A percentile compares a stretch with the other conserved stretches of the same genome.
These are phyloP conservation scores for Smittium culicis DNA, from an alignment of 371 early-diverging fungal species.

Conservation along the genomic window DNA sequence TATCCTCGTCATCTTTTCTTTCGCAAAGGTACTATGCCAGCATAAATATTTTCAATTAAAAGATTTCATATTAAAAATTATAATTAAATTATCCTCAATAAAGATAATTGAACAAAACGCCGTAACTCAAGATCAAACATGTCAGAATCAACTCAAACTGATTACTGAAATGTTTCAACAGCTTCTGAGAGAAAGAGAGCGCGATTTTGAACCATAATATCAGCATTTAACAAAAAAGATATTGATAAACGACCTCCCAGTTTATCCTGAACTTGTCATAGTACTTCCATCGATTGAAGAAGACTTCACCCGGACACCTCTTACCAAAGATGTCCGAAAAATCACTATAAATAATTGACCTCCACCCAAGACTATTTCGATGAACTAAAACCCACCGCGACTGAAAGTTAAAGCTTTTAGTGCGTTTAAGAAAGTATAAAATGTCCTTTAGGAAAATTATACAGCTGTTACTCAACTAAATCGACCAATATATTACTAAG, in stretches of 20 bases:
- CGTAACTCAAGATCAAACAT: not conserved
- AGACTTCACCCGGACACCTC: not conserved
- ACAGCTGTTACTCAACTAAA: not conserved
- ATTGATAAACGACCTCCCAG: not conserved
- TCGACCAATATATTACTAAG: not conserved
- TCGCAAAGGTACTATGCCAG: not conserved
- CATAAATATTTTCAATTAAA: not conserved
- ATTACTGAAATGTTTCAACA: not conserved
- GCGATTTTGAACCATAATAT: not conserved
- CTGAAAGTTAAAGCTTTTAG: not conserved
- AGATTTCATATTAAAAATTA: no score
- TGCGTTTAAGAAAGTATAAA: not conserved
- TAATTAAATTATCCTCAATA: not conserved
- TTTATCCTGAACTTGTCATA: not conserved
- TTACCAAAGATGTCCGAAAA: not conserved
- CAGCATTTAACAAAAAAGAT: not conserved
- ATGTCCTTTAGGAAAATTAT: not conserved
- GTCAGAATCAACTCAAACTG: not conserved
- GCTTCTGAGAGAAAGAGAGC: not conserved
- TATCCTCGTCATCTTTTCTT: not conserved
- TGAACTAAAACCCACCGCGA: not conserved
- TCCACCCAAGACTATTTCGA: not conserved
- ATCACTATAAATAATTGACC: not conserved
- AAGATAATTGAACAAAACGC: not conserved
- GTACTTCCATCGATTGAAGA: slow-evolving; percentile 2